These are phyloP conservation scores for Lodderomyces parapsilosis DNA, from an alignment of 1,139 yeast genomes.

Conservation along the genomic window DNA sequence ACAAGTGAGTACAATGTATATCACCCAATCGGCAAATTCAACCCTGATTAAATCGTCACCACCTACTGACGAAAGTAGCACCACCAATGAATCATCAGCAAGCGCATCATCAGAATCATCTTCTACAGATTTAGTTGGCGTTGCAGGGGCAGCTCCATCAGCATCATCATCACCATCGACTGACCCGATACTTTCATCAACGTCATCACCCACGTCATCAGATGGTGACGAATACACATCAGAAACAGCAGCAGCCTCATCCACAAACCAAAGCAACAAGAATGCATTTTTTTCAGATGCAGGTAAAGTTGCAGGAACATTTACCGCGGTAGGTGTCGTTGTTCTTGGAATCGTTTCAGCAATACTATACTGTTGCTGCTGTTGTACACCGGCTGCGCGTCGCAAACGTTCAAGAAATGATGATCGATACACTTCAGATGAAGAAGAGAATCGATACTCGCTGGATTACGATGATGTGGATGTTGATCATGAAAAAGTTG, in stretches of 20 bases:
- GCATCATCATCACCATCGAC: neutral
- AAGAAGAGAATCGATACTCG: slow-evolving; percentile 40
- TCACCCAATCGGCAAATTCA: slow-evolving; percentile 19
- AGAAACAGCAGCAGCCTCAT: neutral
- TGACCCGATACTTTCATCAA: neutral
- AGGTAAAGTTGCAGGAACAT: slow-evolving; percentile 74
- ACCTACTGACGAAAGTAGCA: slow-evolving; percentile 7
- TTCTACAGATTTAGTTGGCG: slow-evolving; percentile 4
- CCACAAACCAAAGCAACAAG: slow-evolving; percentile 8
- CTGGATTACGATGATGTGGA: slow-evolving; percentile 22
- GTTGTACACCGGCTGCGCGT: slow-evolving; percentile 16
- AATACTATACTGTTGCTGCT: slow-evolving; percentile 39
- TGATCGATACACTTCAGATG: slow-evolving; percentile 28
- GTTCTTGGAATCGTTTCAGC: slow-evolving; percentile 39
- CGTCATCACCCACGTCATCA: neutral
- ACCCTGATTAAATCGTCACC: slow-evolving; percentile 10
- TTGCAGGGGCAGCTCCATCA: neutral
- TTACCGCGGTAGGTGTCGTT: slow-evolving; percentile 65
- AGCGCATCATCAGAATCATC: slow-evolving; percentile 12
- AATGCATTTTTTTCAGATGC: slow-evolving; percentile 50
- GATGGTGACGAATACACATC: neutral
- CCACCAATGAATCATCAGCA: slow-evolving; percentile 4
- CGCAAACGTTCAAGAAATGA: slow-evolving; percentile 4
- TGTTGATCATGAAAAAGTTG: slow-evolving; percentile 21
- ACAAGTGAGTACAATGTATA: slow-evolving; percentile 19